Base-by-base conservation (phyloP, 1,139 yeast species). In the Candida tetrigidarum region DNA sequence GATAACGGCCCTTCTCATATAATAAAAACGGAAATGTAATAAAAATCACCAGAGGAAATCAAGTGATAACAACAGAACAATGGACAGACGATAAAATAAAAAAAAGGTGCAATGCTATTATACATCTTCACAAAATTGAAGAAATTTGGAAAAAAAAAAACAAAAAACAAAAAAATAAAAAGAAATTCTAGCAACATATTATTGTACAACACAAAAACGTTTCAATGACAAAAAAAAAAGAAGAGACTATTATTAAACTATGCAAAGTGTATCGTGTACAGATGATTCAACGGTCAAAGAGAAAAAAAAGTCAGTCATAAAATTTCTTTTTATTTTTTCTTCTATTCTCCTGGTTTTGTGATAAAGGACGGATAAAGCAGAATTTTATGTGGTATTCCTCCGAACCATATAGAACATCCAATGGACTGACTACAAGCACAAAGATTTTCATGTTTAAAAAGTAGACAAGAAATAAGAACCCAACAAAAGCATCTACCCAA, bases 321-420 rank as follows among this genome's bases (percentile, higher is more conserved):
- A 32, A 32, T 32, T 32, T 32, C 26, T 32, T 16, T 30, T 30
- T 30, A 16, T 8, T 30, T 29, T 29, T 11, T 11, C n/a, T n/a
- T n/a, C n/a, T n/a, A n/a, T 22, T 22, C 23, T 22, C 23, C 8
- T 5, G 2, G 3, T 11, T 10, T 25, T 25, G 8, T 25, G n/a
- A n/a, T n/a, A n/a, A n/a, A n/a, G n/a, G n/a, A n/a, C n/a, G n/a
- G n/a, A n/a, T 22, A 22, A 10, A 7, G 25, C 9, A 7, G 25
- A 10, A 10, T 22, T 32, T 32, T 32, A 25, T 32, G 26, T 19
- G 7, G 9, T 10, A 22, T 10, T 10, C 25, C 9, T 22, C 25
- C 25, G 25, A 10, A 22, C 25, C 25, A 22, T 22, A 22, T 7
- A 7, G 9, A 22, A 22, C n/a, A n/a, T n/a, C n/a, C n/a, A n/a